Evolutionary conservation across 176 grass and related monocot species (phyloP).

Genomic region (Hyparrhenia diplandra): DNA sequence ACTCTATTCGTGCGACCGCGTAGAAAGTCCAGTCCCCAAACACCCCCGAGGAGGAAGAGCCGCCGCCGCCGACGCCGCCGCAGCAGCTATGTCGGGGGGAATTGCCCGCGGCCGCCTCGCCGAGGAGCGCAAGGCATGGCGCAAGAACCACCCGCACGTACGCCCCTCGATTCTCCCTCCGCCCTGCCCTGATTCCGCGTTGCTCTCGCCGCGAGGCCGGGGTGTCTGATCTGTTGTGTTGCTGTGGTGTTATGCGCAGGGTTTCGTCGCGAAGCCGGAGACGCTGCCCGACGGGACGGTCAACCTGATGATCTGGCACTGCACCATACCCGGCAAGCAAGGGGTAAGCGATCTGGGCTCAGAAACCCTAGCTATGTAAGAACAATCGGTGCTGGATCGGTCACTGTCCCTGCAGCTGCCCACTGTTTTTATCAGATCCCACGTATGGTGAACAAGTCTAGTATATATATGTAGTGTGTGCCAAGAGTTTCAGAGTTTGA

Average conservation of each 20-base stretch:
- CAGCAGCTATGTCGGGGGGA: conserved; percentile 58
- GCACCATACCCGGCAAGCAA: conserved; percentile 93
- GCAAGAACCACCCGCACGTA: conserved; percentile 95
- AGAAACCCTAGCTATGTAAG: not conserved
- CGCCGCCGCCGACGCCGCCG: not conserved
- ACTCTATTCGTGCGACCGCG: not conserved
- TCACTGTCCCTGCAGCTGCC: not conserved
- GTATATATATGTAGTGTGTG: not conserved
- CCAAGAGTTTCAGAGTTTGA: not conserved
- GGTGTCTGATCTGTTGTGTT: conserved; percentile 19
- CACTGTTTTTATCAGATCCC: conserved; percentile 10
- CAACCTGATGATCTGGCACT: conserved; percentile 91
- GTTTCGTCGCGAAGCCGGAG: conserved; percentile 94
- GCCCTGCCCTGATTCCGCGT: not conserved
- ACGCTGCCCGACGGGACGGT: conserved; percentile 62
- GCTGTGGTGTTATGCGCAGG: conserved; percentile 24
- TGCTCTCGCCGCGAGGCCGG: not conserved
- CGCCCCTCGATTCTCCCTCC: not conserved
- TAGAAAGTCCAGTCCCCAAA: not conserved
- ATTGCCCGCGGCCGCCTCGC: conserved; percentile 86
- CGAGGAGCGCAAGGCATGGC: conserved; percentile 95
- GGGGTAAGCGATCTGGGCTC: conserved; percentile 42
- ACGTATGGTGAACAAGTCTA: not conserved
- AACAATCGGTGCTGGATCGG: not conserved
- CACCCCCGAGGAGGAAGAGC: not conserved